These are phyloP conservation scores for Austroboletus novae-zelandiae DNA, from an alignment of 1,284 basidiomycete genomes.

Conservation along the genomic window DNA sequence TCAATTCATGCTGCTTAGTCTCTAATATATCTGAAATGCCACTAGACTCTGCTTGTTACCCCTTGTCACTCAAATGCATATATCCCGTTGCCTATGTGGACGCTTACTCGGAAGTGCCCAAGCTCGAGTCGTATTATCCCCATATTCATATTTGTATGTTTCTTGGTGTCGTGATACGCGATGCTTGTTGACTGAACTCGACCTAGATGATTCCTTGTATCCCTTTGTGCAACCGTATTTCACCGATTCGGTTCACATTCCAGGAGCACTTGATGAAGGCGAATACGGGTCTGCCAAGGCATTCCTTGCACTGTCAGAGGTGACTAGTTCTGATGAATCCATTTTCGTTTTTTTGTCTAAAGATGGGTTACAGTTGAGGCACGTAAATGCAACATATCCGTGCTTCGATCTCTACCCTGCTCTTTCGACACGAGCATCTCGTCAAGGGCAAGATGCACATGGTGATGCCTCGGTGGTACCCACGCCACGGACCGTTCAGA, in stretches of 20 bases:
- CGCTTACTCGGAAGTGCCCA: background rate
- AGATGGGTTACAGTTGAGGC: conserved; percentile 1
- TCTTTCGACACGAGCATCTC: background rate
- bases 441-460: background rate
- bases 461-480: background rate
- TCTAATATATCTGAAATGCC: background rate
- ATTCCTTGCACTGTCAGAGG: conserved; percentile 14
- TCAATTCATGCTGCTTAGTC: background rate
- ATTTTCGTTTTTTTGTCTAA: conserved; percentile 5
- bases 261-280: conserved; percentile 8
- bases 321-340: background rate
- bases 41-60: conserved; percentile 27
- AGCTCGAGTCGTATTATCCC: conserved; percentile 16
- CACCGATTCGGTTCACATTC: conserved; percentile 1
- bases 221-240: conserved; percentile 23
- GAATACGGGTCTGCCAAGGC: background rate
- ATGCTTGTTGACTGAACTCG: background rate
- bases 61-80: conserved; percentile 26
- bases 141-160: conserved; percentile 21
- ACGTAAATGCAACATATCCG: conserved; percentile 33
- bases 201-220: conserved; percentile 18
- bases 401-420: conserved; percentile 35
- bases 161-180: background rate
- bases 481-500: background rate
- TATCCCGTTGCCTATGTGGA: conserved; percentile 20